Base-by-base conservation (phyloP, 1,284 basidiomycete species). In the Ceratobasidium sp. region DNA sequence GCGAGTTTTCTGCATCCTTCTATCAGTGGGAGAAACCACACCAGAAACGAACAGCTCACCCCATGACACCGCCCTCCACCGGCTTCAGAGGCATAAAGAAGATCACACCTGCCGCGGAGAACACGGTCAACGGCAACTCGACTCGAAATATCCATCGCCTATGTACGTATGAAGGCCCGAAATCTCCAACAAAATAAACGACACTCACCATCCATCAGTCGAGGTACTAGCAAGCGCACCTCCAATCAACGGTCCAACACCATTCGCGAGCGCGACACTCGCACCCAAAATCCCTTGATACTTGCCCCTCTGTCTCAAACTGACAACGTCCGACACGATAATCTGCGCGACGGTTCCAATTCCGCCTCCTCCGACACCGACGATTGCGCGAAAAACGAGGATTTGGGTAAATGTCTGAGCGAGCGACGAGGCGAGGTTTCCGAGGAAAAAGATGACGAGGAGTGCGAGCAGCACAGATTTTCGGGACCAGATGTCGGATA, bases 401-500 rank as follows among this genome's bases (percentile, higher is more conserved):
- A 86, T 79, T 74, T 84, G 82, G 4, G 81, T 79, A 79, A 85
- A 82, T 0, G 76, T 79, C 74, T 81, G 76, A 0, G 77, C 74
- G 18, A 78, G 30, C 0, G 76, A 76, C 28, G 76, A 79, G 30
- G 75, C 45, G 32, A 79, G 75, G 73, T 79, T 52, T 75, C 79
- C 75, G 62, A 84, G 79, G 52, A 81, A 74, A 74, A 80, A 79
- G 58, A 85, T 79, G 9, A 77, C 75, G 21, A 82, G 76, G 52
- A 75, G 10, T 26, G 84, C 76, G 8, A 85, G 76, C 28, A 85
- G 76, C 28, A 81, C 79, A 12, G 78, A 64, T 72, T 85, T 84
- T 18, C 83, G 76, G 0, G 83, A 83, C 67, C 82, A 83, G 65
- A 80, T 83, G 74, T 85, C 84, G 39, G 79, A 80, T 30, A 84